Conservation (phyloP, 805 yeast species). For the Ogataea parapolymorpha region DNA sequence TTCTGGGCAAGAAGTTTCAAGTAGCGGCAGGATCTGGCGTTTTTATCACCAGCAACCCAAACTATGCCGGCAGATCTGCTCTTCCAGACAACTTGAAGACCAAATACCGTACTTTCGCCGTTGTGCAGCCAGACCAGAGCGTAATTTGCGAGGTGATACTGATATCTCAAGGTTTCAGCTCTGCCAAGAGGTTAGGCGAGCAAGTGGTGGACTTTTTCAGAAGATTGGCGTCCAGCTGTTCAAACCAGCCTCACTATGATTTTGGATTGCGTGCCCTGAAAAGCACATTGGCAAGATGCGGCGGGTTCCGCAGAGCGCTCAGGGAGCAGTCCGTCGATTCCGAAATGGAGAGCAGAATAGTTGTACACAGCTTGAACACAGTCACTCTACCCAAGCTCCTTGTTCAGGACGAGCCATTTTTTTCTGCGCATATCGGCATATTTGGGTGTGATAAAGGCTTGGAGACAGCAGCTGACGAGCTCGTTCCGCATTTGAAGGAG, state of each 20-base stretch:
- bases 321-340: background rate
- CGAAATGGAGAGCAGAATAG: constrained; percentile 31
- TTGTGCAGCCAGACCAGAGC: constrained; percentile 67
- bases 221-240: constrained; percentile 37
- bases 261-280: constrained; percentile 86
- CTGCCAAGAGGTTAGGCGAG: constrained; percentile 43
- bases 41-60: constrained; percentile 90
- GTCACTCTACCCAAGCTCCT: constrained; percentile 68
- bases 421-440: constrained; percentile 25
- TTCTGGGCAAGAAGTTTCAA: constrained; percentile 40
- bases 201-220: constrained; percentile 54
- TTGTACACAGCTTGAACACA: constrained; percentile 54
- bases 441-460: constrained; percentile 25
- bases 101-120: constrained; percentile 70
- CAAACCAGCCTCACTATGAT: constrained; percentile 75
- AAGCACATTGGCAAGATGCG: constrained; percentile 58
- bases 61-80: constrained; percentile 75
- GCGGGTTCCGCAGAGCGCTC: constrained; percentile 32
- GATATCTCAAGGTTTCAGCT: constrained; percentile 63
- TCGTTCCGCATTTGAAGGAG: constrained; percentile 28
- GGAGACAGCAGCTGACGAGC: constrained; percentile 14
- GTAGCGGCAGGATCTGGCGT: constrained; percentile 59
- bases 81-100: constrained; percentile 85
- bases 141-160: constrained; percentile 71
- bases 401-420: constrained; percentile 45